Evolutionary conservation across 768 basidiomycete species (phyloP).

Genomic region (Hortiboletus campestris): DNA sequence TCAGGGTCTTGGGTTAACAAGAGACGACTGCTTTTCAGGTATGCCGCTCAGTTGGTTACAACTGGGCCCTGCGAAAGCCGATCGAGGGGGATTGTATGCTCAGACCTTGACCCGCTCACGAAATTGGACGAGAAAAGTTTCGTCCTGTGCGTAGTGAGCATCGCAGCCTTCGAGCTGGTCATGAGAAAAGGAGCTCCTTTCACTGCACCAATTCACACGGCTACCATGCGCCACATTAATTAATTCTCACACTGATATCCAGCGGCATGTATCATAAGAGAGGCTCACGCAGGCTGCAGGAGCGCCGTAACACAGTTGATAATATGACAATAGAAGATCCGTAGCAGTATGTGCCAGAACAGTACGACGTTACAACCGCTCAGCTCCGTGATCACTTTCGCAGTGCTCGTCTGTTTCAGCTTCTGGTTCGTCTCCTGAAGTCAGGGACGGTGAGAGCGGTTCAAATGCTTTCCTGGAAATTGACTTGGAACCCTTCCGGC

Average conservation of each 20-base stretch:
- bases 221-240: too few species aligned
- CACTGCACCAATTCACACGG: background rate
- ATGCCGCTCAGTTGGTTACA: slow-evolving; percentile 57
- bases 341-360: background rate
- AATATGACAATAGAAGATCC: background rate
- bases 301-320: background rate
- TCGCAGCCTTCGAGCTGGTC: slow-evolving; percentile 62
- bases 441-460: background rate
- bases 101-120: slow-evolving; percentile 85
- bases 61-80: slow-evolving; percentile 61
- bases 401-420: slow-evolving; percentile 5
- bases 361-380: background rate
- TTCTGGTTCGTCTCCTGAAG: slow-evolving; percentile 11
- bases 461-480: background rate
- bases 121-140: slow-evolving; percentile 32
- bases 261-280: too few species aligned
- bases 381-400: too few species aligned
- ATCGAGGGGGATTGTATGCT: slow-evolving; percentile 64
- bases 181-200: too few species aligned
- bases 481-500: background rate
- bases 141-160: slow-evolving; percentile 59
- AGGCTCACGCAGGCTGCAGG: background rate
- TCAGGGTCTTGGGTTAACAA: slow-evolving; percentile 43
- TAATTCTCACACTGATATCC: too few species aligned
- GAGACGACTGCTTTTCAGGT: slow-evolving; percentile 57